phyloP scores from a whole-genome alignment of 257 asterid species.

The Thymus mandschuricus region DNA sequence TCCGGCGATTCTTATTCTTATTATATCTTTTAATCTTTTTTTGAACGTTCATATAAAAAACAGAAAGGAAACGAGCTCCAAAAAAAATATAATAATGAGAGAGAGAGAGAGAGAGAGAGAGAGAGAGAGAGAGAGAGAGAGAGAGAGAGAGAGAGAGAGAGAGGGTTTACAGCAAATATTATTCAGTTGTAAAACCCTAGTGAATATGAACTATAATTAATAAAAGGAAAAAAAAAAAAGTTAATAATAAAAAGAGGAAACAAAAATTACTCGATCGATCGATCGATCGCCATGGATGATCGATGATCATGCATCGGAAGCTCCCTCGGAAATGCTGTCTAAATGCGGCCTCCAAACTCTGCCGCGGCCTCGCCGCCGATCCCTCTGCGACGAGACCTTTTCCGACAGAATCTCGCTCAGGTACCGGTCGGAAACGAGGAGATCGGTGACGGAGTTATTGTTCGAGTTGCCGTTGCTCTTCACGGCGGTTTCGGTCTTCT shows the following conservation, averaged over 20 bases:
- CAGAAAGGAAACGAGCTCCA: not conserved
- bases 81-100: not conserved
- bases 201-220: not conserved
- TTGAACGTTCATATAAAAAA: slow-evolving; percentile 44
- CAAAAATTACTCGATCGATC: slow-evolving; percentile 8
- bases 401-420: slow-evolving; percentile 84
- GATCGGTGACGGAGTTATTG: slow-evolving; percentile 28
- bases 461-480: not conserved
- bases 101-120: too few species aligned
- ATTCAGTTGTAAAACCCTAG: slow-evolving; percentile 49
- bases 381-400: slow-evolving; percentile 61
- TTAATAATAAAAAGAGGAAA: not conserved
- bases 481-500: slow-evolving; percentile 45
- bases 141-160: not conserved
- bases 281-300: not conserved
- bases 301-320: slow-evolving; percentile 41
- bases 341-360: slow-evolving; percentile 89
- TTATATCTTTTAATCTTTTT: not conserved
- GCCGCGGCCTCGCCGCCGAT: slow-evolving; percentile 84
- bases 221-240: slow-evolving; percentile 11
- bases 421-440: slow-evolving; percentile 60
- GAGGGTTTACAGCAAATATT: slow-evolving; percentile 19
- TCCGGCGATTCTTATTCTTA: too few species aligned
- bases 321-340: slow-evolving; percentile 82
- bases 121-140: too few species aligned